Conservation (phyloP, 169 alveolate species). For the Cryptosporidium andersoni region DNA sequence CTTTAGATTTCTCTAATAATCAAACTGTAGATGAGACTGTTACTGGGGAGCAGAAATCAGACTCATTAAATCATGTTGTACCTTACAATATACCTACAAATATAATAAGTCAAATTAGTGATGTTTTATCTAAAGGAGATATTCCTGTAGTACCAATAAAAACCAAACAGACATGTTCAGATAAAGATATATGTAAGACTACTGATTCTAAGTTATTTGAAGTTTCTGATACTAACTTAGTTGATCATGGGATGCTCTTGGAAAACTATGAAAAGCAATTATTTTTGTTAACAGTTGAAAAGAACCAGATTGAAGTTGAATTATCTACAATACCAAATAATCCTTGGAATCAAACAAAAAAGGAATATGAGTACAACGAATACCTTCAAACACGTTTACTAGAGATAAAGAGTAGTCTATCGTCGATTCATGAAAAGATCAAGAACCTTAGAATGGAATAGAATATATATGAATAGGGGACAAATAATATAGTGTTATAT, state of each 20-base stretch:
- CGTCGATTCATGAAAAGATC: conserved; percentile 15
- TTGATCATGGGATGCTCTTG: neutral
- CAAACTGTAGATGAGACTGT: too few relatives aligned
- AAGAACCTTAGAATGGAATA: conserved; percentile 7
- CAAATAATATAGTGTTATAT: neutral
- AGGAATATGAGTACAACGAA: conserved; percentile 29
- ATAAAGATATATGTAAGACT: neutral
- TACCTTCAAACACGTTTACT: conserved; percentile 38
- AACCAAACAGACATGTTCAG: neutral
- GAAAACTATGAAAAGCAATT: conserved; percentile 63
- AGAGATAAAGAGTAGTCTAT: conserved; percentile 45
- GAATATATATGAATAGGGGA: neutral
- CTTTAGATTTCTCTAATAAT: too few relatives aligned
- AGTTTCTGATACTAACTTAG: neutral
- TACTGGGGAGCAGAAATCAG: too few relatives aligned
- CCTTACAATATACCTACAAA: too few relatives aligned
- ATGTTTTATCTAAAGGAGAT: conserved; percentile 5
- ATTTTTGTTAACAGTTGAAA: conserved; percentile 53
- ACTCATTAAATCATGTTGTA: too few relatives aligned
- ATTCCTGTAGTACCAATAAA: conserved; percentile 61
- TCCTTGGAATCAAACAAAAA: conserved; percentile 37
- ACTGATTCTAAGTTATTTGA: conserved; percentile 2
- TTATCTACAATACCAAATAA: conserved; percentile 38
- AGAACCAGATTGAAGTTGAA: conserved; percentile 48
- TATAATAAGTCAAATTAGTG: neutral